Evolutionary conservation across 495 filamentous ascomycete species (phyloP).

Genomic region (Sabuloglossum arenarium): DNA sequence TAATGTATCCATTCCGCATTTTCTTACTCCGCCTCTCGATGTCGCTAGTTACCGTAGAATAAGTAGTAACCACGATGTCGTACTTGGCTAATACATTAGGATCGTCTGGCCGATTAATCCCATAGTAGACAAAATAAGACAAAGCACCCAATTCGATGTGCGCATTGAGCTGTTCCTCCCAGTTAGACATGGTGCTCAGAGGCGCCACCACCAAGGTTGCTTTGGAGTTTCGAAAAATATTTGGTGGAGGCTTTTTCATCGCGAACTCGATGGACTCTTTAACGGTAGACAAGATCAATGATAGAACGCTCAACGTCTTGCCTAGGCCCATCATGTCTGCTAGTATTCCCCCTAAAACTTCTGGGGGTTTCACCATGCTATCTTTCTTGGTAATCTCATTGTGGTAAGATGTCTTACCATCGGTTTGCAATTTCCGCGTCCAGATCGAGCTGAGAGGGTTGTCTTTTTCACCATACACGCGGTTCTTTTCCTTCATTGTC

Average conservation of each 20-base stretch:
- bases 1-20: conserved; percentile 25
- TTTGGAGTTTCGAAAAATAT: conserved; percentile 40
- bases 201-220: conserved; percentile 82
- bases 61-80: conserved; percentile 82
- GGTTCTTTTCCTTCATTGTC: conserved; percentile 52
- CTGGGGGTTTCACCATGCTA: conserved; percentile 38
- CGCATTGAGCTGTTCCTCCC: conserved; percentile 71
- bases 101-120: conserved; percentile 45
- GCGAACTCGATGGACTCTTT: conserved; percentile 37
- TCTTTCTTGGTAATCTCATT: conserved; percentile 68
- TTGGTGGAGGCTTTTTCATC: conserved; percentile 18
- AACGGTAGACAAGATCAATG: conserved; percentile 44
- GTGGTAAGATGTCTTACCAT: conserved; percentile 39
- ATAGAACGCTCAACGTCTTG: conserved; percentile 78
- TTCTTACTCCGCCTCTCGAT: conserved; percentile 35
- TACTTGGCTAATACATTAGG: conserved; percentile 43
- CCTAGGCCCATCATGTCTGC: conserved; percentile 98
- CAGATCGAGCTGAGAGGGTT: conserved; percentile 52
- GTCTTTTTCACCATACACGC: conserved; percentile 27
- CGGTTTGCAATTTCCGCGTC: conserved; percentile 29
- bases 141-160: conserved; percentile 45
- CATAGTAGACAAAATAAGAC: conserved; percentile 67
- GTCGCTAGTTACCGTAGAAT: conserved; percentile 70
- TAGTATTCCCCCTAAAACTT: conserved; percentile 67
- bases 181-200: conserved; percentile 74